Conservation (phyloP, 495 filamentous ascomycete genomes). For the Penicillium taxi region DNA sequence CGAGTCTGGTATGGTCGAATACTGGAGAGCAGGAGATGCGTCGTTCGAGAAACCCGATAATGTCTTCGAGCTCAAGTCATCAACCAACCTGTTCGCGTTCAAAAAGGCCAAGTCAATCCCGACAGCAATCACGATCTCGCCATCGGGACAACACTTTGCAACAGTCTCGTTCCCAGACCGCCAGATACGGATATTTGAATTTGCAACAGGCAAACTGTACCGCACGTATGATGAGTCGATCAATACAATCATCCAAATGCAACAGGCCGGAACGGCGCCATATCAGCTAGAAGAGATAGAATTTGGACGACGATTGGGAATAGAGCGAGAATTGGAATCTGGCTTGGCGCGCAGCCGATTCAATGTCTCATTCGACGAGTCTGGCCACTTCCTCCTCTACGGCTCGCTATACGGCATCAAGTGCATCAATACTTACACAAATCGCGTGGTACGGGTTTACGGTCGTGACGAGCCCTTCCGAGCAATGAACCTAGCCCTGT, state of each 20-base stretch:
- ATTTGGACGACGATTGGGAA: conserved; percentile 81
- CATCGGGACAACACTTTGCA: conserved; percentile 74
- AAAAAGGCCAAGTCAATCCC: conserved; percentile 88
- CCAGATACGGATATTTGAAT: conserved; percentile 87
- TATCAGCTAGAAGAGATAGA: conserved; percentile 80
- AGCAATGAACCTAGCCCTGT: conserved; percentile 74
- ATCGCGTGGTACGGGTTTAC: conserved; percentile 79
- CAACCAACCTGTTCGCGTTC: conserved; percentile 91
- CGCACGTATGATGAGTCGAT: conserved; percentile 94
- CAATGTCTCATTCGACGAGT: conserved; percentile 92
- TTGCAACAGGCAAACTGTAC: conserved; percentile 75
- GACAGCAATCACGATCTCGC: conserved; percentile 77
- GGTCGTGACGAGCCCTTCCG: conserved; percentile 83
- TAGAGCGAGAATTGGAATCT: conserved; percentile 78
- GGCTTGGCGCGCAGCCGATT: conserved; percentile 58
- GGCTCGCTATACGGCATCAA: conserved; percentile 87
- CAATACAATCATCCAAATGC: conserved; percentile 78
- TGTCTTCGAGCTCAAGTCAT: conserved; percentile 86
- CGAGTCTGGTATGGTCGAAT: conserved; percentile 91
- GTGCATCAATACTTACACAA: conserved; percentile 90
- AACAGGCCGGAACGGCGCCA: conserved; percentile 76
- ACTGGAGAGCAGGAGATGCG: conserved; percentile 70
- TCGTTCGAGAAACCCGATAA: conserved; percentile 85
- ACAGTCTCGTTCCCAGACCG: conserved; percentile 92
- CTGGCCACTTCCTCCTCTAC: conserved; percentile 88